These are phyloP conservation scores for Orbilia ellipsospora DNA, from an alignment of 2,329 filamentous ascomycete species.

Conservation along the genomic window DNA sequence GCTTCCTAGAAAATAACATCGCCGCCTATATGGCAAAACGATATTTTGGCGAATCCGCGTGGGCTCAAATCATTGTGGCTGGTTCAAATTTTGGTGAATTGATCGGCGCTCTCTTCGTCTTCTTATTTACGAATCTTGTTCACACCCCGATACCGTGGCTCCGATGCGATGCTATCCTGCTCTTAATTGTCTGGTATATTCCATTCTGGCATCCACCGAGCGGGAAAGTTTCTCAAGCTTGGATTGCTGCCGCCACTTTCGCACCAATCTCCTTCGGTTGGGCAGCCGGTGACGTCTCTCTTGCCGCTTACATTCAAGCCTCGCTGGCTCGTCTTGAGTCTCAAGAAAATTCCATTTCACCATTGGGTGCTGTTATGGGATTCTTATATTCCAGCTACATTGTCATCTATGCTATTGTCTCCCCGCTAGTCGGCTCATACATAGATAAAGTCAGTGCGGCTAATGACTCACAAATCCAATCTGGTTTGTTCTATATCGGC, in stretches of 20 bases:
- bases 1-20: slow-evolving; percentile 67
- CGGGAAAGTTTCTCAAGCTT: slow-evolving; percentile 64
- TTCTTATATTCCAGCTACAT: slow-evolving; percentile 68
- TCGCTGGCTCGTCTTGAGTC: slow-evolving; percentile 65
- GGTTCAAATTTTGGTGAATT: slow-evolving; percentile 68
- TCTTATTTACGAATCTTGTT: slow-evolving; percentile 66
- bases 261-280: slow-evolving; percentile 67
- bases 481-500: slow-evolving; percentile 64
- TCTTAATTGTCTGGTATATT: slow-evolving; percentile 63
- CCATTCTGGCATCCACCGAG: slow-evolving; percentile 46
- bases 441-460: slow-evolving; percentile 62
- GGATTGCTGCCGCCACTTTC: slow-evolving; percentile 65
- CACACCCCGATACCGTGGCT: slow-evolving; percentile 68
- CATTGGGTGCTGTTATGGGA: slow-evolving; percentile 67
- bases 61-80: slow-evolving; percentile 67
- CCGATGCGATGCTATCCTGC: slow-evolving; percentile 65
- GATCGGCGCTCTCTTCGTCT: slow-evolving; percentile 66
- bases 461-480: slow-evolving; percentile 62
- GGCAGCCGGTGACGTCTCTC: slow-evolving; percentile 67
- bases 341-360: slow-evolving; percentile 65
- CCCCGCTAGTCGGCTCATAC: slow-evolving; percentile 65
- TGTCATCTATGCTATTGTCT: slow-evolving; percentile 65
- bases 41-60: slow-evolving; percentile 66
- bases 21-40: slow-evolving; percentile 65
- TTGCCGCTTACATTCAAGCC: slow-evolving; percentile 68